A percentile compares a stretch with the other conserved stretches of the same genome.
Conservation (phyloP, 371 early-diverging fungal genomes). For the Mortierella sp. region DNA sequence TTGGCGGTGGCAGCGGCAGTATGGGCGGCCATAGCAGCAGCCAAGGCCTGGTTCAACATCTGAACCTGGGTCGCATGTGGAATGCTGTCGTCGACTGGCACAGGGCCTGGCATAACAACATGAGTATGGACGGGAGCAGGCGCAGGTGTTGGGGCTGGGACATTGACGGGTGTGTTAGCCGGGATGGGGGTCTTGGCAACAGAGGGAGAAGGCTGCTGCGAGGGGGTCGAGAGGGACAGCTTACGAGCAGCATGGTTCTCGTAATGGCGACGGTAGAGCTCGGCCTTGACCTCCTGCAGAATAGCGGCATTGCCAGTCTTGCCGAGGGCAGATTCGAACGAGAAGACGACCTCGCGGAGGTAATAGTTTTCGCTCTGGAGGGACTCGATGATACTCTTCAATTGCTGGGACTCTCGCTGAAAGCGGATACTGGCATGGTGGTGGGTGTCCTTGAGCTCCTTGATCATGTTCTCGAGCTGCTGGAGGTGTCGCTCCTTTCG, state of each 20-base stretch:
- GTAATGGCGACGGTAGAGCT: slow-evolving; percentile 48
- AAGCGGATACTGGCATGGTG: slow-evolving; percentile 54
- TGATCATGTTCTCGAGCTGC: slow-evolving; percentile 73
- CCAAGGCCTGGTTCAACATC: slow-evolving; percentile 51
- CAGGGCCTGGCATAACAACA: slow-evolving; percentile 32
- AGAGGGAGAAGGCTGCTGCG: slow-evolving; percentile 27
- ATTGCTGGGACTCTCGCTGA: slow-evolving; percentile 64
- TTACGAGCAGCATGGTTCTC: slow-evolving; percentile 42
- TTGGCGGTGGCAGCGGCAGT: slow-evolving; percentile 3
- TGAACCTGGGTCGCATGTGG: slow-evolving; percentile 50
- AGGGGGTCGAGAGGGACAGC: slow-evolving; percentile 24
- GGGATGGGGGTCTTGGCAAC: slow-evolving; percentile 18
- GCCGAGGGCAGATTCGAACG: slow-evolving; percentile 62
- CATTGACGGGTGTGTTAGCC: neutral
- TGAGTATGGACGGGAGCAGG: slow-evolving; percentile 12
- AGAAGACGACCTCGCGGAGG: slow-evolving; percentile 64
- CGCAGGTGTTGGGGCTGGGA: slow-evolving; percentile 1
- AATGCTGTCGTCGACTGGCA: slow-evolving; percentile 46
- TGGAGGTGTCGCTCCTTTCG: slow-evolving; percentile 78
- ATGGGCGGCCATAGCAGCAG: slow-evolving; percentile 46
- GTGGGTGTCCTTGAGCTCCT: slow-evolving; percentile 68
- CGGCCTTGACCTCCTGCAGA: slow-evolving; percentile 43
- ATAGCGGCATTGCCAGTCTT: slow-evolving; percentile 35
- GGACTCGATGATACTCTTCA: slow-evolving; percentile 64
- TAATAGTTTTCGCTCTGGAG: slow-evolving; percentile 71